Percentiles rank a stretch among this genome's conserved stretches.
These are phyloP conservation scores for Botryotinia narcissicola DNA, from an alignment of 2,329 filamentous ascomycete species.

Conservation along the genomic window DNA sequence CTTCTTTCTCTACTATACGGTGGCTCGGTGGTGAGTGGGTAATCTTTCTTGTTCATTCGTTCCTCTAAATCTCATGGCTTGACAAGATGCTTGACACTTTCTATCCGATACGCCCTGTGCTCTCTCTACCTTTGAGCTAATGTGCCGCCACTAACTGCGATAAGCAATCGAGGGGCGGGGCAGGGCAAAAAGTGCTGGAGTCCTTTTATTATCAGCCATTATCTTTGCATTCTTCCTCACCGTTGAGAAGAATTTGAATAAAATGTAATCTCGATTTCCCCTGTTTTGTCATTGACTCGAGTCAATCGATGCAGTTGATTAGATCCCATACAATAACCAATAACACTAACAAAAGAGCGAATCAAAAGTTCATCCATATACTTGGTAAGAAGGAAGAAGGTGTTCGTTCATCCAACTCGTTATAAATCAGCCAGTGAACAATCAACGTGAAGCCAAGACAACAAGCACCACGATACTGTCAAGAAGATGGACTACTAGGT, in stretches of 20 bases:
- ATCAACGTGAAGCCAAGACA: not conserved
- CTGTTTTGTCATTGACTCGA: not conserved
- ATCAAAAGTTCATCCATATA: not conserved
- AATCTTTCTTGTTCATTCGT: not conserved
- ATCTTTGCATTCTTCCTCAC: not conserved
- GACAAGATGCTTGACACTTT: not conserved
- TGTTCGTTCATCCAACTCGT: not conserved
- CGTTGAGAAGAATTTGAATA: not conserved
- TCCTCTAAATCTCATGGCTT: slow-evolving; percentile 5
- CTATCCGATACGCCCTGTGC: slow-evolving; percentile 14
- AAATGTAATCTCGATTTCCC: not conserved
- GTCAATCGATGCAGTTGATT: not conserved
- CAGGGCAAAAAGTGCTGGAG: not conserved
- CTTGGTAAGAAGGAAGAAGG: not conserved
- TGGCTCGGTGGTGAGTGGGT: not conserved
- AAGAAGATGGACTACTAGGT: not conserved
- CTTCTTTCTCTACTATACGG: slow-evolving; percentile 7
- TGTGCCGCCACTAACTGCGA: slow-evolving; percentile 8
- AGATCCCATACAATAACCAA: not conserved
- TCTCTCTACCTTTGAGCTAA: not conserved
- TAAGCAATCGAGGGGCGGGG: slow-evolving; percentile 14
- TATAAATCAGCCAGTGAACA: not conserved
- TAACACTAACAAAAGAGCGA: not conserved
- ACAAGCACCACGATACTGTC: not conserved
- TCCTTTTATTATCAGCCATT: not conserved